Conservation (phyloP, 2,329 filamentous ascomycete species). For the Metarhizium humberi region DNA sequence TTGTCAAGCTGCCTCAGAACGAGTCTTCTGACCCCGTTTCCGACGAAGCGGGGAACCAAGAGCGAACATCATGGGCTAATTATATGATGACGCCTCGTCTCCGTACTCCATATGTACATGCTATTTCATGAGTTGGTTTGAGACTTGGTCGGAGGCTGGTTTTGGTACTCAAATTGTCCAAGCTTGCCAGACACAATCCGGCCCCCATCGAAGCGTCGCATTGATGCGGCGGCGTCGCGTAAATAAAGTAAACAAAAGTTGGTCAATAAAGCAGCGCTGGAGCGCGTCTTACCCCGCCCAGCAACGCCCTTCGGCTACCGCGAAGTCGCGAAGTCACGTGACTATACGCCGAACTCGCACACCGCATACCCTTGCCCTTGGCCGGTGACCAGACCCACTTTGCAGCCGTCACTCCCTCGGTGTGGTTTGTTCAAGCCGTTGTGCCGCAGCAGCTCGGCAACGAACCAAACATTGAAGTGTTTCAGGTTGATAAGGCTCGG, state of each 20-base stretch:
- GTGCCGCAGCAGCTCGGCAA: not conserved
- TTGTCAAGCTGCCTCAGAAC: not conserved
- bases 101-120: not conserved
- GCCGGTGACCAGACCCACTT: not conserved
- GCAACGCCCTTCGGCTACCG: constrained; percentile 8
- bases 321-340: constrained; percentile 15
- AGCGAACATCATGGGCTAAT: not conserved
- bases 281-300: constrained; percentile 11
- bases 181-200: not conserved
- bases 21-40: constrained; percentile 10
- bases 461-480: not conserved
- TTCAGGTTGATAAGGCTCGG: constrained; percentile 2
- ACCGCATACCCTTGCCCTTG: too few species aligned
- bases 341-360: not conserved
- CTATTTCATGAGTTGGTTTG: constrained; percentile 15
- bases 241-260: constrained; percentile 13
- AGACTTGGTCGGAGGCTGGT: constrained; percentile 12
- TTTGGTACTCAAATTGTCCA: not conserved
- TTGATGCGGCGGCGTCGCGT: not conserved
- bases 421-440: not conserved
- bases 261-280: not conserved
- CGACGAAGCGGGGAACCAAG: constrained; percentile 8
- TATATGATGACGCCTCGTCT: constrained; percentile 12
- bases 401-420: not conserved
- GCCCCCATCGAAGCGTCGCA: not conserved